These are phyloP conservation scores for Alloteropsis angusta DNA, from an alignment of 202 grass and related monocot genomes.

Conservation along the genomic window DNA sequence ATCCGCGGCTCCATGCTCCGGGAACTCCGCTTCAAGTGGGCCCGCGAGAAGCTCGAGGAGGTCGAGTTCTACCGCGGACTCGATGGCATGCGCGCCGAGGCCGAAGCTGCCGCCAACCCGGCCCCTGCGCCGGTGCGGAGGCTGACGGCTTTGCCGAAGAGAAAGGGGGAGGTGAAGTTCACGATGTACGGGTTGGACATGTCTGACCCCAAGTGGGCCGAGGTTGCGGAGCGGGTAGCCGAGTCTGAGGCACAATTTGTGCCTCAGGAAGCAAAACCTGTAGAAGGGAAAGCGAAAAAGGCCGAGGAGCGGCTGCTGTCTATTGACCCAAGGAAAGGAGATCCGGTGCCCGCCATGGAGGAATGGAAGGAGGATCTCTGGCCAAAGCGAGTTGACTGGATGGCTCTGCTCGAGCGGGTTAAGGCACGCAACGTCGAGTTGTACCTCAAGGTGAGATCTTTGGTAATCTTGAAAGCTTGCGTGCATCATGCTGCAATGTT, in stretches of 20 bases:
- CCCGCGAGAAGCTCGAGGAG: conserved; percentile 78
- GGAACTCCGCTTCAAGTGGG: conserved; percentile 97
- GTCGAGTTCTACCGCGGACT: conserved; percentile 70
- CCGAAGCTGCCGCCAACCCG: conserved; percentile 9
- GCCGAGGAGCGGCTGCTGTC: conserved; percentile 55
- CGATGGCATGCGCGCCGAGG: conserved; percentile 45
- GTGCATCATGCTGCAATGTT: background rate
- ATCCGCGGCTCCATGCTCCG: conserved; percentile 71
- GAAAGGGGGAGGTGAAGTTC: conserved; percentile 78
- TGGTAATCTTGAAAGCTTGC: conserved; percentile 5
- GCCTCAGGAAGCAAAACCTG: conserved; percentile 47
- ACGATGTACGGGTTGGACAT: conserved; percentile 79
- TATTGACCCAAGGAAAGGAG: conserved; percentile 41
- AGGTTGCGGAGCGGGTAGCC: conserved; percentile 52
- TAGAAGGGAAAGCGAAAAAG: conserved; percentile 65
- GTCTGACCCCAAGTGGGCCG: conserved; percentile 72
- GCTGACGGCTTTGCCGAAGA: conserved; percentile 53
- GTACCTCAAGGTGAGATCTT: conserved; percentile 63
- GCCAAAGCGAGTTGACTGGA: conserved; percentile 71
- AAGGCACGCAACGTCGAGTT: conserved; percentile 60
- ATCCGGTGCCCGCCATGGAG: conserved; percentile 40
- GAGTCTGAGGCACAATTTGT: conserved; percentile 56
- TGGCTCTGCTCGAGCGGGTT: conserved; percentile 61
- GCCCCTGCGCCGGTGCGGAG: conserved; percentile 2
- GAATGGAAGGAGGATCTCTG: conserved; percentile 73